These are phyloP conservation scores for Ophiocordyceps sinensis DNA, from an alignment of 2,329 filamentous ascomycete species.

Conservation along the genomic window DNA sequence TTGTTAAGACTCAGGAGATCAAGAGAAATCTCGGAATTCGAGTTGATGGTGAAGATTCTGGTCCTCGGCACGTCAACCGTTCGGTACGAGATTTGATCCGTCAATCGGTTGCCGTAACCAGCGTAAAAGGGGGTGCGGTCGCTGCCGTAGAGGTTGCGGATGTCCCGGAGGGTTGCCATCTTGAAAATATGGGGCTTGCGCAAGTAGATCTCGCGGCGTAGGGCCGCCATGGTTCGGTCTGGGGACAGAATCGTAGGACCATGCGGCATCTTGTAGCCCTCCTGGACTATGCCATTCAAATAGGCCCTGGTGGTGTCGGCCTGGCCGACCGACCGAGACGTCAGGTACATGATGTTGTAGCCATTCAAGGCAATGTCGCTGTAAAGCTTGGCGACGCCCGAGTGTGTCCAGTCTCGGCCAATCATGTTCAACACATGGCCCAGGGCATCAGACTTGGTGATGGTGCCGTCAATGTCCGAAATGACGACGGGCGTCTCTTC, in stretches of 20 bases:
- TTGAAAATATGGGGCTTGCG: conserved; percentile 98
- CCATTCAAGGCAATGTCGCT: conserved; percentile 90
- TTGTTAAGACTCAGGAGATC: conserved; percentile 85
- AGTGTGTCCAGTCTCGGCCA: conserved; percentile 93
- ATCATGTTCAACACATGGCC: conserved; percentile 95
- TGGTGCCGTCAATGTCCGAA: conserved; percentile 96
- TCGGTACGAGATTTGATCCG: conserved; percentile 89
- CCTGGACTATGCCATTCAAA: conserved; percentile 77
- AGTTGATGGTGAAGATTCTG: conserved; percentile 97
- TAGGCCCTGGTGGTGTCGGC: conserved; percentile 84
- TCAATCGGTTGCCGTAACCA: conserved; percentile 90
- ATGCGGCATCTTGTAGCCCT: conserved; percentile 70
- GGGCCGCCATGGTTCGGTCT: conserved; percentile 83
- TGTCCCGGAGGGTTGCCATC: conserved; percentile 94
- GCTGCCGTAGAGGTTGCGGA: conserved; percentile 70
- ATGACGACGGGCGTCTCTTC: conserved; percentile 89
- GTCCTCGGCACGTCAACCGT: conserved; percentile 90
- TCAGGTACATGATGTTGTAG: conserved; percentile 98
- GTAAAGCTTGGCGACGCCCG: conserved; percentile 92
- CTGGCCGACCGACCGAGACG: conserved; percentile 83
- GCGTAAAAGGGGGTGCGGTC: conserved; percentile 83
- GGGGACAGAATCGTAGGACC: conserved; percentile 93
- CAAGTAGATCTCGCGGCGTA: conserved; percentile 84
- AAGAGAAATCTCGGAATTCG: conserved; percentile 85
- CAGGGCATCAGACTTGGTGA: conserved; percentile 91